Conservation (phyloP, 345 rosid species). For the Psidium guajava region DNA sequence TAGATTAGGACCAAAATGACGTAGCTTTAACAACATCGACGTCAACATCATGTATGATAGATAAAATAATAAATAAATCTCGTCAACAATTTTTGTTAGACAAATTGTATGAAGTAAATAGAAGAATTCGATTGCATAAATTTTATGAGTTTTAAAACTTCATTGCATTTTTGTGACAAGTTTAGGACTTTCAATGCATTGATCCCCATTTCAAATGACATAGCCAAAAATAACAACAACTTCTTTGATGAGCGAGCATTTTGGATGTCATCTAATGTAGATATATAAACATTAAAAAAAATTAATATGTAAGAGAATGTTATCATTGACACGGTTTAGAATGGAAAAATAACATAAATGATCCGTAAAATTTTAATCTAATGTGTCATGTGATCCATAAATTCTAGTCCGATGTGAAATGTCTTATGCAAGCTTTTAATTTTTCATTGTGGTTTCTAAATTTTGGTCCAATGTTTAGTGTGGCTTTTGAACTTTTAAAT, state of each 20-base stretch:
- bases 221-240: not conserved
- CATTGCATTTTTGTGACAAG: too few species aligned
- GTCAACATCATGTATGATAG: too few species aligned
- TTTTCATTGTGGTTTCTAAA: accelerated
- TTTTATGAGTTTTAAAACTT: too few species aligned
- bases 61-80: too few species aligned
- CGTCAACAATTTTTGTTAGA: too few species aligned
- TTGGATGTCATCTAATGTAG: not conserved
- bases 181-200: too few species aligned
- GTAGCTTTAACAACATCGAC: too few species aligned
- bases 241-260: not conserved
- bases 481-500: too few species aligned
- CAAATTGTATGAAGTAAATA: too few species aligned
- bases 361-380: accelerated
- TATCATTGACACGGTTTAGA: not conserved
- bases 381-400: not conserved
- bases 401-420: not conserved
- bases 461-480: not conserved
- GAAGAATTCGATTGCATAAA: too few species aligned
- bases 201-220: too few species aligned
- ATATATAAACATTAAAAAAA: not conserved
- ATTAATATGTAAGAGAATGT: not conserved
- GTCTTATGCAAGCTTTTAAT: not conserved
- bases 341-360: not conserved
- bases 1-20: too few species aligned